These are phyloP conservation scores for Pythium brachiatum DNA, from an alignment of 352 stramenopile genomes.

Conservation along the genomic window DNA sequence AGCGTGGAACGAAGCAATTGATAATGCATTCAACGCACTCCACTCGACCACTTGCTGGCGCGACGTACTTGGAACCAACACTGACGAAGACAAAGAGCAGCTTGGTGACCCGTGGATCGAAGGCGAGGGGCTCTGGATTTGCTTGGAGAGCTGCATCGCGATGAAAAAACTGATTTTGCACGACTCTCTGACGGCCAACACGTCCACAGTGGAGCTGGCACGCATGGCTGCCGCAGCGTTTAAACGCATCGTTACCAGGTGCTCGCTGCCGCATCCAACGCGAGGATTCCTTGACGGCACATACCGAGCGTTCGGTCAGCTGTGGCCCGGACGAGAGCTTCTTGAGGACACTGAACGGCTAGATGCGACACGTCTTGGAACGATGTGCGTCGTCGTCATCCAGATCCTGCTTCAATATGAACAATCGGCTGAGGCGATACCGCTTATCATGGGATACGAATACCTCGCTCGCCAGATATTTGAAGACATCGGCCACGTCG, in stretches of 20 bases:
- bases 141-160: slow-evolving; percentile 45
- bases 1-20: slow-evolving; percentile 65
- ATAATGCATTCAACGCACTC: slow-evolving; percentile 68
- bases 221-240: slow-evolving; percentile 64
- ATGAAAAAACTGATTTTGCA: slow-evolving; percentile 61
- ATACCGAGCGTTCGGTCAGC: slow-evolving; percentile 45
- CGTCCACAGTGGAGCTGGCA: slow-evolving; percentile 55
- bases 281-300: slow-evolving; percentile 57
- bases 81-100: slow-evolving; percentile 17
- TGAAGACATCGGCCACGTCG: slow-evolving; percentile 43
- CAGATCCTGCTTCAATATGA: slow-evolving; percentile 58
- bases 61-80: slow-evolving; percentile 34
- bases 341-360: slow-evolving; percentile 43
- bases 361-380: slow-evolving; percentile 30
- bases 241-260: slow-evolving; percentile 46
- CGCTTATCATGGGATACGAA: slow-evolving; percentile 56
- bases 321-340: slow-evolving; percentile 61
- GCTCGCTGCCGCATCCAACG: slow-evolving; percentile 58
- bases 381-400: slow-evolving; percentile 43
- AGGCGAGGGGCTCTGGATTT: slow-evolving; percentile 56
- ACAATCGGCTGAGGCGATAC: slow-evolving; percentile 44
- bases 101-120: slow-evolving; percentile 30
- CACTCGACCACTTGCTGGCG: slow-evolving; percentile 49
- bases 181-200: slow-evolving; percentile 26
- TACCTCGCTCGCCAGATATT: slow-evolving; percentile 41